Evolutionary conservation across 1,284 basidiomycete species (phyloP).

Genomic region (Coriolopsis trogii): DNA sequence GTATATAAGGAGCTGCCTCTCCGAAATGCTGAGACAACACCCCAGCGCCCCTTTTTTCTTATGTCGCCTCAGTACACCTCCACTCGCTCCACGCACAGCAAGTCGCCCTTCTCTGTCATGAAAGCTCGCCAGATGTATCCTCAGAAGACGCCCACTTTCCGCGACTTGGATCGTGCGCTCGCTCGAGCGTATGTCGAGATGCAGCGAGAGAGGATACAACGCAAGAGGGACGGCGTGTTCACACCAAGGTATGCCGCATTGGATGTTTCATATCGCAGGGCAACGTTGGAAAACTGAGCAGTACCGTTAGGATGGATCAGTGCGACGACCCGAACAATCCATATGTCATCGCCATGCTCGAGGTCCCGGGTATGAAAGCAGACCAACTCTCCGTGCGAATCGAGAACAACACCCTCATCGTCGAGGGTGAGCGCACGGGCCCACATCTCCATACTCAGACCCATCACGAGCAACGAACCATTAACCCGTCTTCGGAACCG

Average conservation of each 20-base stretch:
- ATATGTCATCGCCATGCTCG: constrained; percentile 49
- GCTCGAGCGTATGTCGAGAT: constrained; percentile 18
- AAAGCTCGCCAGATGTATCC: too few species aligned
- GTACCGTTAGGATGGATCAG: constrained; percentile 50
- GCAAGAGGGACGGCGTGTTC: constrained; percentile 8
- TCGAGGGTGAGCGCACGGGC: constrained; percentile 47
- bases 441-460: constrained; percentile 16
- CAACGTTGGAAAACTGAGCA: neutral
- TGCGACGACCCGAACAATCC: constrained; percentile 47
- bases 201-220: constrained; percentile 9
- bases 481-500: constrained; percentile 10
- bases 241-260: constrained; percentile 11
- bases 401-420: constrained; percentile 43
- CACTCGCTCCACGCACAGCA: neutral
- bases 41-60: neutral
- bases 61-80: constrained; percentile 24
- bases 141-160: constrained; percentile 13
- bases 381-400: constrained; percentile 49
- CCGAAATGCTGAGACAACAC: neutral
- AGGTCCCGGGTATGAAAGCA: constrained; percentile 58
- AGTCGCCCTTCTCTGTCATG: neutral
- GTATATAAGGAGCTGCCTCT: constrained; percentile 13
- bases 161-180: constrained; percentile 17
- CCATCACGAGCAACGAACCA: neutral
- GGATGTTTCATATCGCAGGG: neutral